Conservation (phyloP, 805 yeast species). For the Candida berthetii region DNA sequence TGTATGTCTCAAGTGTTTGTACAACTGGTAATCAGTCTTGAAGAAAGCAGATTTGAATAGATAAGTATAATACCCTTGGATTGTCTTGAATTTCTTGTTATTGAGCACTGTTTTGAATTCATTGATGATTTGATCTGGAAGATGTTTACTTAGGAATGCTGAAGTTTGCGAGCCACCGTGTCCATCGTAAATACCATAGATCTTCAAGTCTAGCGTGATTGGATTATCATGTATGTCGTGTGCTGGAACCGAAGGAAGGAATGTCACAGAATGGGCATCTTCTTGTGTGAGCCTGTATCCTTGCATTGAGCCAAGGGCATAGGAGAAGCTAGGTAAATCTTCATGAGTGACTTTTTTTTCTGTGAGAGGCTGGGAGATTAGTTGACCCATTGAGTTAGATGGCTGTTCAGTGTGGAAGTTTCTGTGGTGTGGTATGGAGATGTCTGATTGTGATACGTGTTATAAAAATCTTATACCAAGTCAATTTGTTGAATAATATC, state of each 20-base stretch:
- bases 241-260: slow-evolving; percentile 9
- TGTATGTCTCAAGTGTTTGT: slow-evolving; percentile 28
- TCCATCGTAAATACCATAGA: slow-evolving; percentile 77
- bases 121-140: slow-evolving; percentile 14
- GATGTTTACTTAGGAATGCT: slow-evolving; percentile 35
- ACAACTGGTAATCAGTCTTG: slow-evolving; percentile 38
- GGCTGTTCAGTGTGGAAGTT: neutral
- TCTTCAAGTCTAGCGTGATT: slow-evolving; percentile 21
- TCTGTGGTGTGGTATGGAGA: no score
- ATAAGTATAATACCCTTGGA: slow-evolving; percentile 28
- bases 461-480: no score
- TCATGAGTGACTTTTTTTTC: slow-evolving; percentile 52
- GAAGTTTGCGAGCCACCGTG: slow-evolving; percentile 73
- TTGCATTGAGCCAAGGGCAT: slow-evolving; percentile 70
- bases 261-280: slow-evolving; percentile 57
- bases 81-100: slow-evolving; percentile 18
- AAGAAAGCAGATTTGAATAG: slow-evolving; percentile 37
- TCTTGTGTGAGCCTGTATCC: slow-evolving; percentile 74
- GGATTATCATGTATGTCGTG: slow-evolving; percentile 11
- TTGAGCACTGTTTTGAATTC: slow-evolving; percentile 4
- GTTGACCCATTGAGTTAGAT: slow-evolving; percentile 52
- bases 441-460: no score
- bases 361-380: slow-evolving; percentile 68
- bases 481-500: no score
- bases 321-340: slow-evolving; percentile 31